phyloP scores from a whole-genome alignment of 2,329 filamentous ascomycete genomes.

The Byssochlamys sp. region DNA sequence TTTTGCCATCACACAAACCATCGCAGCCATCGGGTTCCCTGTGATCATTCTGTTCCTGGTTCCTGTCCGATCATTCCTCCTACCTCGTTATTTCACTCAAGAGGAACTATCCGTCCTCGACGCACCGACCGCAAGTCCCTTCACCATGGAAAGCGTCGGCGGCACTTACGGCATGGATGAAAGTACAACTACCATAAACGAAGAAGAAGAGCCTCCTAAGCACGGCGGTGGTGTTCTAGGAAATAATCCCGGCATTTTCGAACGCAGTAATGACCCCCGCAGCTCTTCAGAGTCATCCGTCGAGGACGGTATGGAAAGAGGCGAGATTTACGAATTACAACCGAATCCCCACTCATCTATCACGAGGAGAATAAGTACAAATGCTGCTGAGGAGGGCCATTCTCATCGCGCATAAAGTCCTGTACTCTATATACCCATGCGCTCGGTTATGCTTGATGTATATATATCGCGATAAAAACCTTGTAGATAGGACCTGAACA shows the following conservation, averaged over 20 bases:
- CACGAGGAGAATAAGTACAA: conserved; percentile 6
- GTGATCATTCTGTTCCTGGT: conserved; percentile 62
- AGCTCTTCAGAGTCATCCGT: conserved; percentile 20
- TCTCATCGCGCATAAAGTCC: neutral
- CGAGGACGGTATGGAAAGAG: conserved; percentile 33
- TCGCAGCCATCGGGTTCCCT: conserved; percentile 72
- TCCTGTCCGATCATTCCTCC: conserved; percentile 53
- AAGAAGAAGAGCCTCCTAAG: conserved; percentile 1
- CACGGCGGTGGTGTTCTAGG: conserved; percentile 3
- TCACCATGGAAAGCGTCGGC: conserved; percentile 67
- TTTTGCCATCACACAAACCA: conserved; percentile 73
- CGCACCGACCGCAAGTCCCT: conserved; percentile 63
- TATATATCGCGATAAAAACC: neutral
- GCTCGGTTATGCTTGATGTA: neutral
- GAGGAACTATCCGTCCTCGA: conserved; percentile 58
- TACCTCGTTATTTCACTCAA: conserved; percentile 52
- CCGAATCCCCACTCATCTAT: neutral
- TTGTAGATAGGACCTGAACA: neutral
- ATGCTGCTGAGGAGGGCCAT: neutral
- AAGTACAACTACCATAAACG: conserved; percentile 3
- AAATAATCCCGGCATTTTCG: conserved; percentile 12
- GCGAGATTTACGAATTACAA: conserved; percentile 28
- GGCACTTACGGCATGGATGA: conserved; percentile 46
- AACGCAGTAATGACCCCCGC: conserved; percentile 7
- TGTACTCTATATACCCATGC: neutral